Evolutionary conservation across 441 rosid genomes (phyloP).

Genomic region (Hura crepitans): DNA sequence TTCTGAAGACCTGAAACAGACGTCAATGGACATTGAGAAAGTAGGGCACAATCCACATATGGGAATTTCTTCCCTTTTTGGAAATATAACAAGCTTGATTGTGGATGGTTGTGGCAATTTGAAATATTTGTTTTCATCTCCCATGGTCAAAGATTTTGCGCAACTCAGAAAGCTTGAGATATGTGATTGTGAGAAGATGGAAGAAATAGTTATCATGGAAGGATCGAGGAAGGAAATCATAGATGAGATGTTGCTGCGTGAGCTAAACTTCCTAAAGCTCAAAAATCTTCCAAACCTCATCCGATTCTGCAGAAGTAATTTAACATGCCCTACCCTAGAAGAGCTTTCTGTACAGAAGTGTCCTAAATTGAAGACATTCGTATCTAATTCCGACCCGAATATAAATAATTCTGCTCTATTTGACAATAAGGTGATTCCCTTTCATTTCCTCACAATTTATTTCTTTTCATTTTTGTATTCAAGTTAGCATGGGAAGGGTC

Average conservation of each 20-base stretch:
- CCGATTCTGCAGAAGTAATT: slow-evolving; percentile 13
- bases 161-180: slow-evolving; percentile 16
- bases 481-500: too few species aligned
- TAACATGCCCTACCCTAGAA: slow-evolving; percentile 9
- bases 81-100: neutral
- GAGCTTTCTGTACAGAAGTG: neutral
- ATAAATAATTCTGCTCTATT: slow-evolving; percentile 3
- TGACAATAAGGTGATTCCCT: slow-evolving; percentile 17
- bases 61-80: neutral
- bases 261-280: slow-evolving; percentile 1
- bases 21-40: neutral
- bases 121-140: slow-evolving; percentile 16
- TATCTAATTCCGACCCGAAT: neutral
- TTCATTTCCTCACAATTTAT: too few species aligned
- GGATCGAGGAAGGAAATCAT: neutral
- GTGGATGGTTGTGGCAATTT: slow-evolving; percentile 11
- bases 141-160: neutral
- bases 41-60: neutral
- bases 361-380: slow-evolving; percentile 1
- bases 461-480: too few species aligned
- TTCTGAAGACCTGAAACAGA: slow-evolving; percentile 3
- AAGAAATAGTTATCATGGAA: slow-evolving; percentile 2
- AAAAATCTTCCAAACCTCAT: slow-evolving; percentile 16
- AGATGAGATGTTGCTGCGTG: neutral
- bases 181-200: neutral